These are phyloP conservation scores for Microstegium vimineum DNA, from an alignment of 176 grass and related monocot species.

Conservation along the genomic window DNA sequence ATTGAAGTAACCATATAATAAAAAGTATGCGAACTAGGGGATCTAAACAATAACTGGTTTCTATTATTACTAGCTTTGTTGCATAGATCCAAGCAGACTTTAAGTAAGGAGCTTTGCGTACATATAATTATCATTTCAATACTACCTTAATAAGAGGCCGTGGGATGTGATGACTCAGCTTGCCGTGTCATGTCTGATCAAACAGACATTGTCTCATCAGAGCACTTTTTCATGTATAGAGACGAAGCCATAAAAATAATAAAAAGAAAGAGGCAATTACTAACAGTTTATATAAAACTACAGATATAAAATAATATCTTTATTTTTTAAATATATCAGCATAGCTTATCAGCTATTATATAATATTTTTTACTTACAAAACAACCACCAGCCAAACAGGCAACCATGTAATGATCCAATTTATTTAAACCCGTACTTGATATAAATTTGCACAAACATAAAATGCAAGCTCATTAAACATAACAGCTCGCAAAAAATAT, in stretches of 20 bases:
- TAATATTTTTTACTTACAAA: too few relatives aligned
- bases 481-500: background rate
- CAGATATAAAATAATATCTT: too few relatives aligned
- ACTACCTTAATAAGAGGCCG: background rate
- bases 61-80: background rate
- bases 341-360: too few relatives aligned
- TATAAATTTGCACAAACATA: background rate
- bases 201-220: background rate
- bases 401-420: too few relatives aligned
- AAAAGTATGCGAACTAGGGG: too few relatives aligned
- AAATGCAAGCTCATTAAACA: background rate
- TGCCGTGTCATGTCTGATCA: background rate
- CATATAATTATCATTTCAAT: background rate
- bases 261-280: too few relatives aligned
- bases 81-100: background rate
- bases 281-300: too few relatives aligned
- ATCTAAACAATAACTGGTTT: background rate
- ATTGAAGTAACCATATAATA: too few relatives aligned
- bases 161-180: background rate
- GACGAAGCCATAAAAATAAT: too few relatives aligned
- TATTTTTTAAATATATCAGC: too few relatives aligned
- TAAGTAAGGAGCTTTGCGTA: background rate
- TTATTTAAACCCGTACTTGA: background rate
- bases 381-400: too few relatives aligned
- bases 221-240: too few relatives aligned